Percentiles rank a stretch among this genome's conserved stretches.
Evolutionary conservation across 2,329 filamentous ascomycete genomes (phyloP).

Genomic region (Chaetomium sp.): DNA sequence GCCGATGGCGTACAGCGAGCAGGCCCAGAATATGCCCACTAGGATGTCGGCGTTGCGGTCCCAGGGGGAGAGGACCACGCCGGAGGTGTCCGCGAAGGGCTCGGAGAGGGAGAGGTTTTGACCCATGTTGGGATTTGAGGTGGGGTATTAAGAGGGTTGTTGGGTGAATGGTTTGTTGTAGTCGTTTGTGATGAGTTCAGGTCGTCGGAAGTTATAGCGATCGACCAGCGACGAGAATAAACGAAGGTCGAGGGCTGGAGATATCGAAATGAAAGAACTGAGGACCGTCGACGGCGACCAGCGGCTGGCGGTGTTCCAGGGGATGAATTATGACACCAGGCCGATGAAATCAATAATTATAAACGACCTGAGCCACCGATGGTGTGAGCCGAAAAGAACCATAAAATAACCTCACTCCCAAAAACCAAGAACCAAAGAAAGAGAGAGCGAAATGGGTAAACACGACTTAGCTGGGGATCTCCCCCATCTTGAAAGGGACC

Average conservation of each 20-base stretch:
- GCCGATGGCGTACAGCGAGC: constrained; percentile 32
- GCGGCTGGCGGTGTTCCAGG: constrained; percentile 15
- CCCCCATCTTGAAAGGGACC: constrained; percentile 1
- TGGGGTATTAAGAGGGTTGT: neutral
- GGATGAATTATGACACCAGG: no score
- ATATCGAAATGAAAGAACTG: constrained; percentile 6
- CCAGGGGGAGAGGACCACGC: constrained; percentile 26
- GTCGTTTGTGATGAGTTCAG: neutral
- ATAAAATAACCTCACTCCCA: no score
- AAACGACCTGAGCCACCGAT: no score
- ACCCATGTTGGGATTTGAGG: constrained; percentile 30
- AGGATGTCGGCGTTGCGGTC: constrained; percentile 30
- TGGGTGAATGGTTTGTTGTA: neutral
- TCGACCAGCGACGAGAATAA: constrained; percentile 12
- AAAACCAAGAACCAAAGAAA: no score
- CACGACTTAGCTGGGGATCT: no score
- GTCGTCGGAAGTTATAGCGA: no score
- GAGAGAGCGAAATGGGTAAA: no score
- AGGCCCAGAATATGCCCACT: constrained; percentile 31
- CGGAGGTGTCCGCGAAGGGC: constrained; percentile 33
- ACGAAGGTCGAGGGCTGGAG: neutral
- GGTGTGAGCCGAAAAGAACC: no score
- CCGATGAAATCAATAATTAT: no score
- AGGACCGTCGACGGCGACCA: constrained; percentile 9
- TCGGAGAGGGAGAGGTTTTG: constrained; percentile 33